Conservation (phyloP, 805 yeast species). For the Candida verbasci region DNA sequence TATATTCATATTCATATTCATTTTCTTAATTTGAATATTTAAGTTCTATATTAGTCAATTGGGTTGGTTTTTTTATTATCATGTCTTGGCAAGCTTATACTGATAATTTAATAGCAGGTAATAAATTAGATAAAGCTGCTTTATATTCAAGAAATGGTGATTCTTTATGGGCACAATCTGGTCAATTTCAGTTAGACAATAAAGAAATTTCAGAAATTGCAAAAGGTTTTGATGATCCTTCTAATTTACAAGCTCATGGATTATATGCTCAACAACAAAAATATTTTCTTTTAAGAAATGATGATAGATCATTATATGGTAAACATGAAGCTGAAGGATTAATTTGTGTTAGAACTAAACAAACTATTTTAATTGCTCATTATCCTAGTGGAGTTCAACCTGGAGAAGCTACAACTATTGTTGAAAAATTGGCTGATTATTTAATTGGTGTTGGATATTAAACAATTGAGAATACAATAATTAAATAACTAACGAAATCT, state of each 20-base stretch:
- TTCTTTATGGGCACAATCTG: slow-evolving; percentile 86
- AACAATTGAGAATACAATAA: no score
- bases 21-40: neutral
- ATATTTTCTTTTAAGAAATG: slow-evolving; percentile 84
- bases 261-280: slow-evolving; percentile 81
- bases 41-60: no score
- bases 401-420: slow-evolving; percentile 92
- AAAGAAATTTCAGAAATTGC: slow-evolving; percentile 73
- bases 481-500: no score
- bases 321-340: slow-evolving; percentile 86
- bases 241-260: slow-evolving; percentile 78
- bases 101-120: slow-evolving; percentile 84
- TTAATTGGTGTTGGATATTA: slow-evolving; percentile 59
- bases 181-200: slow-evolving; percentile 58
- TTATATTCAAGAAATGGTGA: slow-evolving; percentile 94
- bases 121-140: slow-evolving; percentile 88
- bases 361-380: slow-evolving; percentile 90
- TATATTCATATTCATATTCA: neutral
- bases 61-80: no score
- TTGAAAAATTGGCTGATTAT: slow-evolving; percentile 94
- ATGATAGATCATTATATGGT: slow-evolving; percentile 90
- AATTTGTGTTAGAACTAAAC: slow-evolving; percentile 87
- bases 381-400: slow-evolving; percentile 89
- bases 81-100: slow-evolving; percentile 75
- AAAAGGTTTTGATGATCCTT: slow-evolving; percentile 74